phyloP scores from a whole-genome alignment of 2,329 filamentous ascomycete genomes.

The Lomentospora prolificans region DNA sequence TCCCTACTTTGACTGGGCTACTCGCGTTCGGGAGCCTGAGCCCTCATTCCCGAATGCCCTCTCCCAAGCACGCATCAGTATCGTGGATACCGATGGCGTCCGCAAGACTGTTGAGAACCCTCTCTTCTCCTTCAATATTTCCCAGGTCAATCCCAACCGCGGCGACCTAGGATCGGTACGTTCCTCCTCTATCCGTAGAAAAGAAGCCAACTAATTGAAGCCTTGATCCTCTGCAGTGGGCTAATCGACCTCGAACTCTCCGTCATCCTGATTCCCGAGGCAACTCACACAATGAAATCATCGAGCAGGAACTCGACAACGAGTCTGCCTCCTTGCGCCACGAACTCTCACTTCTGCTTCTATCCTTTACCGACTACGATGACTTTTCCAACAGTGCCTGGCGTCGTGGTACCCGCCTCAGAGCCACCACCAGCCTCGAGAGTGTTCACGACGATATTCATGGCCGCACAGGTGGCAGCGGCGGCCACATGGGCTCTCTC shows the following conservation, averaged over 20 bases:
- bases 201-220: background rate
- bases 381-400: constrained; percentile 12
- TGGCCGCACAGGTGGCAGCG: constrained; percentile 26
- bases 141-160: constrained; percentile 1
- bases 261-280: constrained; percentile 15
- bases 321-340: constrained; percentile 17
- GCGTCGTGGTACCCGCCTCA: background rate
- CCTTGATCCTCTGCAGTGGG: constrained; percentile 1
- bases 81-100: constrained; percentile 15
- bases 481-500: constrained; percentile 44
- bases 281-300: constrained; percentile 16
- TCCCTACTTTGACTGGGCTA: constrained; percentile 26
- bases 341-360: constrained; percentile 9
- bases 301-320: constrained; percentile 16
- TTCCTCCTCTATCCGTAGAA: background rate
- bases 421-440: constrained; percentile 19
- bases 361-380: constrained; percentile 4
- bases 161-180: background rate
- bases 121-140: constrained; percentile 17
- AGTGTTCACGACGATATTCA: constrained; percentile 30
- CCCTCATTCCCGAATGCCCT: constrained; percentile 14
- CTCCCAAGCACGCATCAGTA: constrained; percentile 13
- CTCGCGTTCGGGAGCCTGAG: constrained; percentile 7
- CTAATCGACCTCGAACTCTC: constrained; percentile 11
- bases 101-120: constrained; percentile 18